phyloP scores from a whole-genome alignment of 83 land plant genomes.

The Isoetes engelmannii region DNA sequence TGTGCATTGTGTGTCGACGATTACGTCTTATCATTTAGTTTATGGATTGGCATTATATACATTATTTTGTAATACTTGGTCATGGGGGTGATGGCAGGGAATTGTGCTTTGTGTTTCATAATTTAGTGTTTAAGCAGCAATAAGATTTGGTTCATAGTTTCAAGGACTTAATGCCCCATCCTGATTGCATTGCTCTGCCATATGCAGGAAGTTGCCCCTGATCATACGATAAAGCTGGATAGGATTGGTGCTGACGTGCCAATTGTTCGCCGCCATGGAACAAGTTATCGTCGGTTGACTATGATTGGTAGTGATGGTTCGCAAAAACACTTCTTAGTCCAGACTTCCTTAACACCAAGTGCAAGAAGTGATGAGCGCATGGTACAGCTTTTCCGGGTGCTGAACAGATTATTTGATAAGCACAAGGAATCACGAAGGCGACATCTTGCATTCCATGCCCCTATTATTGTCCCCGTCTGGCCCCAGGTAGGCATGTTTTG shows the following conservation, averaged over 20 bases:
- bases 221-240: constrained; percentile 94
- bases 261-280: constrained; percentile 94
- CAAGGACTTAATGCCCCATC: no score
- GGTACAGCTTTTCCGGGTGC: constrained; percentile 88
- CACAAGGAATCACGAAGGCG: constrained; percentile 95
- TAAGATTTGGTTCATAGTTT: no score
- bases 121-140: no score
- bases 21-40: no score
- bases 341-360: constrained; percentile 93
- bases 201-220: constrained; percentile 94
- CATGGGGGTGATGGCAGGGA: no score
- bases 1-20: no score
- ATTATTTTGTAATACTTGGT: no score
- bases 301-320: constrained; percentile 98
- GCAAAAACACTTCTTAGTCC: constrained; percentile 90
- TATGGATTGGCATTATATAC: no score
- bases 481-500: constrained; percentile 58
- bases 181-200: not conserved
- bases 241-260: constrained; percentile 96
- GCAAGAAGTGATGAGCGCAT: constrained; percentile 98
- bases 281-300: constrained; percentile 93
- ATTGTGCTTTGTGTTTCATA: no score
- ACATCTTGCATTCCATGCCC: constrained; percentile 81
- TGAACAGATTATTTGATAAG: constrained; percentile 92
- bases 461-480: constrained; percentile 97